phyloP scores from a whole-genome alignment of 331 rosid genomes.

The Rhamnella rubrinervis region DNA sequence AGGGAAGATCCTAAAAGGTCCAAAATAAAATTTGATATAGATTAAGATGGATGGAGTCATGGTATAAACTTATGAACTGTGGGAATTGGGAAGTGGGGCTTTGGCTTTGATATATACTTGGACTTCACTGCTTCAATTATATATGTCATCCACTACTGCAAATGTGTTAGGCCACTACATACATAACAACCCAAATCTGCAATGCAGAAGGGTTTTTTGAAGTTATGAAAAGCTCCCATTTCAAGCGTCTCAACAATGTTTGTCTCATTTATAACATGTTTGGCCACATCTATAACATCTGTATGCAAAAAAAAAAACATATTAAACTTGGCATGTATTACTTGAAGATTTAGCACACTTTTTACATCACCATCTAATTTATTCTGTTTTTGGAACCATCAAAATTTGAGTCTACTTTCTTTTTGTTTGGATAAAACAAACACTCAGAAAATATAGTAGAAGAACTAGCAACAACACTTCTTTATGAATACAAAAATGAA shows the following conservation, averaged over 20 bases:
- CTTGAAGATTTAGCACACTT: no score
- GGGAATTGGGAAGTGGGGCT: neutral
- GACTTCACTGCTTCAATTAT: neutral
- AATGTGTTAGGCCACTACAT: constrained; percentile 14
- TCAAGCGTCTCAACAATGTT: neutral
- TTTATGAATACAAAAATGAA: no score
- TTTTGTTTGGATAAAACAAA: no score
- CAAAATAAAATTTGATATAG: neutral
- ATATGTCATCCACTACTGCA: neutral
- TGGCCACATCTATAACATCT: neutral
- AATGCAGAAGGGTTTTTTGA: neutral
- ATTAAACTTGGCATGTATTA: no score
- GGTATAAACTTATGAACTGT: no score
- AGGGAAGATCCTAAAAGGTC: constrained; percentile 12
- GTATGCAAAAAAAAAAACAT: no score
- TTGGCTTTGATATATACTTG: neutral
- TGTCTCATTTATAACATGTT: constrained; percentile 1
- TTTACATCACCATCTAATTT: no score
- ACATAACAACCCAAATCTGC: constrained; percentile 25
- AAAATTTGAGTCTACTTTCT: no score
- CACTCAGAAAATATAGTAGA: no score
- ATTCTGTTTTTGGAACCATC: no score
- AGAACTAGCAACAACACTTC: no score
- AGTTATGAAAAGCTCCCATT: neutral
- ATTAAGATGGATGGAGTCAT: neutral